Conservation (phyloP, 108 stramenopile genomes). For the Schizochytrium sp. region DNA sequence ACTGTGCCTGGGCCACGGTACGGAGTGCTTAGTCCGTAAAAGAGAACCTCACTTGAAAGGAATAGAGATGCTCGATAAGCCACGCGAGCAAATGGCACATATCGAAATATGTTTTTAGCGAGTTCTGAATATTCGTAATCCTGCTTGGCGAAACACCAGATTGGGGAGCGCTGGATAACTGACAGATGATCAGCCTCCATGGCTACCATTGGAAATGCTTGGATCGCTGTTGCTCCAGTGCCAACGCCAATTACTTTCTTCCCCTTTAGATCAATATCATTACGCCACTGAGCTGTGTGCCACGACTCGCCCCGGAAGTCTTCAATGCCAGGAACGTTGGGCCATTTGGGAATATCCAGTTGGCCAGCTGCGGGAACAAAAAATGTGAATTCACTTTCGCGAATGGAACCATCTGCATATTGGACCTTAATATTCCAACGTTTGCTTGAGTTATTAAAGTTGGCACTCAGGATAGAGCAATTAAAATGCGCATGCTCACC, state of each 20-base stretch:
- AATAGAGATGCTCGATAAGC: not conserved
- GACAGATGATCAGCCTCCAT: not conserved
- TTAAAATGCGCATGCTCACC: not conserved
- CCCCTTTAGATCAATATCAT: slow-evolving; percentile 3
- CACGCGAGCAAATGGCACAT: not conserved
- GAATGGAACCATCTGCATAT: slow-evolving; percentile 16
- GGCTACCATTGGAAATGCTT: slow-evolving; percentile 22
- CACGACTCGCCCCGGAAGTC: not conserved
- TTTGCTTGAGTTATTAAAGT: not conserved
- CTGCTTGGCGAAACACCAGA: slow-evolving; percentile 3
- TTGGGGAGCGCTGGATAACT: slow-evolving; percentile 49
- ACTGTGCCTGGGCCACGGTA: not conserved
- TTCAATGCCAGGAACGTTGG: slow-evolving; percentile 3
- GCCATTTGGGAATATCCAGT: slow-evolving; percentile 26
- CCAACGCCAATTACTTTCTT: slow-evolving; percentile 42
- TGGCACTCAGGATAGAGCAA: not conserved
- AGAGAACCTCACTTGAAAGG: slow-evolving; percentile 10
- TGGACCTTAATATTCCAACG: slow-evolving; percentile 43
- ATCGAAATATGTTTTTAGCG: not conserved
- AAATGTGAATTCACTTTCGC: not conserved
- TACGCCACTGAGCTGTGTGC: slow-evolving; percentile 49
- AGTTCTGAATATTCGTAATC: not conserved
- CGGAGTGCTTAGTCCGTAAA: not conserved
- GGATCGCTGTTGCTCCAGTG: slow-evolving; percentile 32
- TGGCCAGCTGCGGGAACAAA: slow-evolving; percentile 35